Percentiles rank a stretch among this genome's conserved stretches.
Evolutionary conservation across 768 basidiomycete genomes (phyloP).

Genomic region (Lentinus brumalis): DNA sequence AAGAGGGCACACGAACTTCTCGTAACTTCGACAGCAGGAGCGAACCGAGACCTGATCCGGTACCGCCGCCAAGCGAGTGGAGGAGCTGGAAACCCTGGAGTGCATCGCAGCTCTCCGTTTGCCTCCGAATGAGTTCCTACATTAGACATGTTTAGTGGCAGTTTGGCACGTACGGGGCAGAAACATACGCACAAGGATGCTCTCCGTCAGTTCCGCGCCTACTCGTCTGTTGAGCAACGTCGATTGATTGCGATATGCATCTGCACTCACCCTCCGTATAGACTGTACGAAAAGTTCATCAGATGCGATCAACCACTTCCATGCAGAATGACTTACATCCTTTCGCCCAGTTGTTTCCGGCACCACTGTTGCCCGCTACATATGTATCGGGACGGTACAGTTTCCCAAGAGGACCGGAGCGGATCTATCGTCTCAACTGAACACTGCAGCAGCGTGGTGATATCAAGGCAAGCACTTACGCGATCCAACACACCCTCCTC

Average conservation of each 20-base stretch:
- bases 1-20: constrained; percentile 50
- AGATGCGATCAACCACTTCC: constrained; percentile 10
- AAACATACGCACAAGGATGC: constrained; percentile 56
- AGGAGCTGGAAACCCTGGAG: constrained; percentile 91
- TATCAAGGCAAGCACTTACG: constrained; percentile 41
- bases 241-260: neutral
- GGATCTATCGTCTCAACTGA: constrained; percentile 45
- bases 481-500: constrained; percentile 85
- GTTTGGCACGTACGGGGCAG: neutral
- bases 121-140: constrained; percentile 75
- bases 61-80: constrained; percentile 91
- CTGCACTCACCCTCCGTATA: constrained; percentile 80
- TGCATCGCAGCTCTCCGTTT: constrained; percentile 80
- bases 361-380: constrained; percentile 59
- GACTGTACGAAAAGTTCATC: constrained; percentile 46
- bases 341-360: constrained; percentile 97
- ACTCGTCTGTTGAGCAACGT: neutral
- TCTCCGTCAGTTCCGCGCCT: constrained; percentile 91
- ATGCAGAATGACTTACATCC: constrained; percentile 60
- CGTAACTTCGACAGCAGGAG: constrained; percentile 80
- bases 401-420: constrained; percentile 65
- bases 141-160: neutral
- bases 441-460: neutral
- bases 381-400: constrained; percentile 91
- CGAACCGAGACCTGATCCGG: constrained; percentile 84